Percentiles rank a stretch among this genome's conserved stretches.
These are phyloP conservation scores for Metarhizium anisopliae DNA, from an alignment of 2,329 filamentous ascomycete genomes.

Conservation along the genomic window DNA sequence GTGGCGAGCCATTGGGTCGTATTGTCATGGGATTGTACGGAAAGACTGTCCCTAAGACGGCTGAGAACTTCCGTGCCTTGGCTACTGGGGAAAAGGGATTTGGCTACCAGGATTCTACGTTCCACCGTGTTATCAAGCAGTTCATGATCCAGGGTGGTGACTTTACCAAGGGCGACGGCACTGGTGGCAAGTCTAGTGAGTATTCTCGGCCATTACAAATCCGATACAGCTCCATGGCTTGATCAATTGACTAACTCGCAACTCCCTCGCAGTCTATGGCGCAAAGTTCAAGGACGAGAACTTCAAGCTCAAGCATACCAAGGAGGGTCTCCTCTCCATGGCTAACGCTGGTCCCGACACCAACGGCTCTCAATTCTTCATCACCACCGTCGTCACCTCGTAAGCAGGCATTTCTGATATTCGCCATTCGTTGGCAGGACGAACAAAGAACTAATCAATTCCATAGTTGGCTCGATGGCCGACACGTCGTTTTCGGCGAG, in stretches of 20 bases:
- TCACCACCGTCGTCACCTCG: constrained; percentile 73
- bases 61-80: constrained; percentile 68
- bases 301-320: constrained; percentile 91
- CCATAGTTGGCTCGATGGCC: constrained; percentile 67
- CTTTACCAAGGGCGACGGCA: constrained; percentile 75
- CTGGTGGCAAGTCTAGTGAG: constrained; percentile 76
- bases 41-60: constrained; percentile 73
- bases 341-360: constrained; percentile 79
- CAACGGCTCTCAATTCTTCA: constrained; percentile 87
- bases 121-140: constrained; percentile 84
- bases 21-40: constrained; percentile 79
- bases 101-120: constrained; percentile 70
- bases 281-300: constrained; percentile 81
- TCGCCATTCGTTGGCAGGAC: neutral
- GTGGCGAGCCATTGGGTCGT: constrained; percentile 63
- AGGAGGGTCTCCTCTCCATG: constrained; percentile 77
- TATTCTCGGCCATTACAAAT: constrained; percentile 11
- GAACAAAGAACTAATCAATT: neutral
- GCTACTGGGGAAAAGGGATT: constrained; percentile 81
- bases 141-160: constrained; percentile 93
- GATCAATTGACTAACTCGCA: constrained; percentile 12
- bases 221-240: neutral
- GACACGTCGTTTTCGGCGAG: constrained; percentile 83
- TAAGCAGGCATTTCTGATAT: constrained; percentile 28
- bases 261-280: constrained; percentile 55